These are phyloP conservation scores for Didymella segeticola DNA, from an alignment of 2,329 filamentous ascomycete species.

Conservation along the genomic window DNA sequence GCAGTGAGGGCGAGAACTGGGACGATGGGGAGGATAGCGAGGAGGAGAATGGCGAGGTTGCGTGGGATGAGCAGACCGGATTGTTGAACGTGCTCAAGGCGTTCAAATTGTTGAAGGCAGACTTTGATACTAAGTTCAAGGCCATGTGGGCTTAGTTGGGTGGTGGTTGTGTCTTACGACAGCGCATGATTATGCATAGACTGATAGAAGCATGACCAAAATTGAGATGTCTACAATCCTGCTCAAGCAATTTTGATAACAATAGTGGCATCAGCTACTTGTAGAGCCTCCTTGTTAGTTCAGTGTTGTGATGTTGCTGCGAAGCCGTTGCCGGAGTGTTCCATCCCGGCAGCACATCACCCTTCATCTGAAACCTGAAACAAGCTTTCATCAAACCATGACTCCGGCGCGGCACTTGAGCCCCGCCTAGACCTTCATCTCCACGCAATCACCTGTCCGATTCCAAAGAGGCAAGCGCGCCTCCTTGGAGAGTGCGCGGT, in stretches of 20 bases:
- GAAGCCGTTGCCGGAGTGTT: neutral
- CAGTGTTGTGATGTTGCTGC: neutral
- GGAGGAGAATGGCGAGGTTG: constrained; percentile 37
- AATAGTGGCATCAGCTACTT: no score
- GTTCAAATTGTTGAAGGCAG: constrained; percentile 63
- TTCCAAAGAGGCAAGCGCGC: no score
- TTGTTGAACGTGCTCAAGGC: constrained; percentile 65
- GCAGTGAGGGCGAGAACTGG: constrained; percentile 47
- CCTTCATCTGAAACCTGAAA: constrained; percentile 22
- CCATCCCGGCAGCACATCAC: neutral
- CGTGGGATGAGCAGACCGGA: constrained; percentile 55
- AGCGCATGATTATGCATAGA: neutral
- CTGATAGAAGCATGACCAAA: neutral
- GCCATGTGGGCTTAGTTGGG: constrained; percentile 62
- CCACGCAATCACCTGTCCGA: neutral
- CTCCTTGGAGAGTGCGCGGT: no score
- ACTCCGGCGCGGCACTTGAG: constrained; percentile 7
- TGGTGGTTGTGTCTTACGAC: neutral
- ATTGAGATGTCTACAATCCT: neutral
- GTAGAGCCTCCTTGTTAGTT: neutral
- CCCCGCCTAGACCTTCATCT: constrained; percentile 9
- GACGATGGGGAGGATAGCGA: constrained; percentile 35
- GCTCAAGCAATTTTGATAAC: no score
- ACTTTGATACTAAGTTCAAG: constrained; percentile 70
- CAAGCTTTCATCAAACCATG: constrained; percentile 17